phyloP scores from a whole-genome alignment of 768 basidiomycete species.

The Hirschioporus abietinus region DNA sequence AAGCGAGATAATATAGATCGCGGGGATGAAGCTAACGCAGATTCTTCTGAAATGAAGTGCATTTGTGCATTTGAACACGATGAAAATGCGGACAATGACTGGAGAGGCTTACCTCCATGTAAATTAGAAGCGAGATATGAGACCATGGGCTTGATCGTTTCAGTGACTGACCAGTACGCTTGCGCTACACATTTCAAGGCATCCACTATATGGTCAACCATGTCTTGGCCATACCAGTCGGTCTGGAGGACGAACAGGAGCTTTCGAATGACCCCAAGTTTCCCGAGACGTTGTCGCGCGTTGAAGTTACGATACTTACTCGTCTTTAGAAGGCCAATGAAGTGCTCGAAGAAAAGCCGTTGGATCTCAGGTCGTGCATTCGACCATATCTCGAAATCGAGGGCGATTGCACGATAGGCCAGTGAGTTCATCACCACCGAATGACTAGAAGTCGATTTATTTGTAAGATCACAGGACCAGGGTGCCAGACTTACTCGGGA shows the following conservation, averaged over 20 bases:
- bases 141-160: slow-evolving; percentile 78
- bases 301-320: slow-evolving; percentile 81
- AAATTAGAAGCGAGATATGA: slow-evolving; percentile 83
- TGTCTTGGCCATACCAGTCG: slow-evolving; percentile 62
- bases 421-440: slow-evolving; percentile 80
- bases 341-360: slow-evolving; percentile 74
- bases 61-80: background rate
- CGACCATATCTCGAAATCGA: slow-evolving; percentile 91
- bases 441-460: slow-evolving; percentile 40
- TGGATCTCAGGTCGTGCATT: slow-evolving; percentile 68
- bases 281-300: slow-evolving; percentile 62
- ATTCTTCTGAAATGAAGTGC: background rate
- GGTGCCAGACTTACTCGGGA: slow-evolving; percentile 56
- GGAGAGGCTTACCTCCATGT: slow-evolving; percentile 46
- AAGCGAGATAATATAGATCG: slow-evolving; percentile 52
- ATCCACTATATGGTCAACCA: slow-evolving; percentile 45
- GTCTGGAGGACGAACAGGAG: slow-evolving; percentile 80
- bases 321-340: slow-evolving; percentile 61
- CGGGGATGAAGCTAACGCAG: slow-evolving; percentile 37
- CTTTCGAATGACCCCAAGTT: slow-evolving; percentile 65
- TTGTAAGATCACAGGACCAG: slow-evolving; percentile 2
- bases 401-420: slow-evolving; percentile 77
- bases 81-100: background rate
- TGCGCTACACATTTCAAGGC: slow-evolving; percentile 57
- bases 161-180: slow-evolving; percentile 65